Conservation (phyloP, 2,329 filamentous ascomycete species). For the Helminthosporium solani region DNA sequence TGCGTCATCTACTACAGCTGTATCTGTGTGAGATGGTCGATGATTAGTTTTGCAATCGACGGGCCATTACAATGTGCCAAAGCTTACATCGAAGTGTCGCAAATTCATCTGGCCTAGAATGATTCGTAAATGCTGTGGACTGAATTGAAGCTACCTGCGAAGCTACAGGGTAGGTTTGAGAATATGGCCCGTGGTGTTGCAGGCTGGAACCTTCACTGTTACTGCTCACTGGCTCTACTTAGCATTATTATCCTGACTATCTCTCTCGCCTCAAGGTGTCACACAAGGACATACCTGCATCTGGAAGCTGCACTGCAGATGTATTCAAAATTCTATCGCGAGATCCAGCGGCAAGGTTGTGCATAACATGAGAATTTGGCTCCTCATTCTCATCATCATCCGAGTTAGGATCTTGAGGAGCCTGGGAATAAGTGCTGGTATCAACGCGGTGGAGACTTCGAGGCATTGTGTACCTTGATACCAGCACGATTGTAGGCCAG, state of each 20-base stretch:
- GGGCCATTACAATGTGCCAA: not conserved
- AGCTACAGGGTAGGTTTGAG: not conserved
- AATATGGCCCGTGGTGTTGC: not conserved
- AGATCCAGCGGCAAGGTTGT: not conserved
- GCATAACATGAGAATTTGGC: not conserved
- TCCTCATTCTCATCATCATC: not conserved
- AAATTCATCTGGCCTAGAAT: not conserved
- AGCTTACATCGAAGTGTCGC: not conserved
- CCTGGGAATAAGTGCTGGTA: not conserved
- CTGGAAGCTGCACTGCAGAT: not conserved
- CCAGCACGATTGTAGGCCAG: not conserved
- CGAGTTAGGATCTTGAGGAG: not conserved
- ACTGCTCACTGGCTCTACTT: no score
- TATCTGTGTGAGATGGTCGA: conserved; percentile 50
- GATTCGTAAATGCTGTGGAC: not conserved
- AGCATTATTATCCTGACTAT: no score
- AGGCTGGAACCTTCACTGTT: no score
- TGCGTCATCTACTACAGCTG: conserved; percentile 90
- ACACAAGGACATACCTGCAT: not conserved
- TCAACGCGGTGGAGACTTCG: not conserved
- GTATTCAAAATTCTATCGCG: not conserved
- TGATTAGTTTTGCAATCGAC: not conserved
- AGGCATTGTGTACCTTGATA: not conserved
- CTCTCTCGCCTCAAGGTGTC: not conserved
- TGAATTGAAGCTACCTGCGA: not conserved